Evolutionary conservation across 2,329 filamentous ascomycete genomes (phyloP).

Genomic region (Xylaria hypoxylon): DNA sequence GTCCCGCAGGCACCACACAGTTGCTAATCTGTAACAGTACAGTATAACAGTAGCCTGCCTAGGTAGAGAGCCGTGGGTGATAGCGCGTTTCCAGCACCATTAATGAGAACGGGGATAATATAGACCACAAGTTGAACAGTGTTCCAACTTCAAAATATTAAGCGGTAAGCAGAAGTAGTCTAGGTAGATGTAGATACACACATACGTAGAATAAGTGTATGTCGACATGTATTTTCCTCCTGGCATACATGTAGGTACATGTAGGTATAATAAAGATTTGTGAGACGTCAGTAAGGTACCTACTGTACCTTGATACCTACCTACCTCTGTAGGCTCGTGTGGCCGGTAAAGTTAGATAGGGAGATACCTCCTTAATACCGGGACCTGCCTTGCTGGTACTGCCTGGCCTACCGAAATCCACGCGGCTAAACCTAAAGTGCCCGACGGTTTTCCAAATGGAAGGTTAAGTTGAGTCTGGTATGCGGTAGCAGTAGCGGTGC

Average conservation of each 20-base stretch:
- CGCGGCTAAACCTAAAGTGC: constrained; percentile 30
- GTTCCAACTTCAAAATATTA: background rate
- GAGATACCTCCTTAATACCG: constrained; percentile 24
- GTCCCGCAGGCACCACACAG: constrained; percentile 8
- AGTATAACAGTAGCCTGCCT: background rate
- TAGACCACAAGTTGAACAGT: background rate
- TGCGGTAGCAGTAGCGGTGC: constrained; percentile 4
- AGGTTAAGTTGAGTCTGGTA: constrained; percentile 14
- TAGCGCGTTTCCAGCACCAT: background rate
- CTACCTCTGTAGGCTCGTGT: constrained; percentile 10
- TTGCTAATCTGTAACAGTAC: background rate
- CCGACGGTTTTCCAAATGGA: constrained; percentile 25
- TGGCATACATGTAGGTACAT: too few relatives aligned
- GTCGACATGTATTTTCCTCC: constrained; percentile 1
- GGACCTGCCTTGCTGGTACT: constrained; percentile 16
- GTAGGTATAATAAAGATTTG: constrained; percentile 20
- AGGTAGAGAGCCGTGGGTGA: background rate
- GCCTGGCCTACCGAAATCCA: constrained; percentile 15
- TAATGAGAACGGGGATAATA: background rate
- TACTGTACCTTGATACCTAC: background rate
- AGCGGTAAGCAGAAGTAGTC: too few relatives aligned
- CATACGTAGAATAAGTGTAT: too few relatives aligned
- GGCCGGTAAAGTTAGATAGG: constrained; percentile 17
- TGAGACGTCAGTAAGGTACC: constrained; percentile 9
- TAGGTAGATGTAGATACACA: too few relatives aligned